These are phyloP conservation scores for Geotrichum carabidarum DNA, from an alignment of 1,139 yeast genomes.

Conservation along the genomic window DNA sequence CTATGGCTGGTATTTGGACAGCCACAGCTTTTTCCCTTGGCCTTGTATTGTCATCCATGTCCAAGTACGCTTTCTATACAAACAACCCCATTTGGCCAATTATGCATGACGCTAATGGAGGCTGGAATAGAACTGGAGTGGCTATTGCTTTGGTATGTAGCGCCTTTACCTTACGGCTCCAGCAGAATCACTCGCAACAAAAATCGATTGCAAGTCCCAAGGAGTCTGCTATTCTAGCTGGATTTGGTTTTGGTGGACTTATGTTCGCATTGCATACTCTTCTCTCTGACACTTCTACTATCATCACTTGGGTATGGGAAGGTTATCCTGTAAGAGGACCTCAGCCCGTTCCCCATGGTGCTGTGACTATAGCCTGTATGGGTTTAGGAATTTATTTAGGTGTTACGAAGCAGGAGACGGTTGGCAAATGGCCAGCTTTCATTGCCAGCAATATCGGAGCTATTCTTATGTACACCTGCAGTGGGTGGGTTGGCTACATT, in stretches of 20 bases:
- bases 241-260: conserved; percentile 72
- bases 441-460: conserved; percentile 41
- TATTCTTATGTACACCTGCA: conserved; percentile 45
- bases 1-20: conserved; percentile 48
- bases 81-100: conserved; percentile 97
- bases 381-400: conserved; percentile 54
- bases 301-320: conserved; percentile 89
- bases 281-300: conserved; percentile 77
- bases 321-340: conserved; percentile 90
- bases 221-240: conserved; percentile 44
- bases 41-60: conserved; percentile 61
- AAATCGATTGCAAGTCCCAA: conserved; percentile 28
- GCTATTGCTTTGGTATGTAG: conserved; percentile 60
- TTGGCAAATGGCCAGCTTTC: conserved; percentile 32
- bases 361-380: conserved; percentile 57
- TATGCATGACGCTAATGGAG: conserved; percentile 81
- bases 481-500: conserved; percentile 76
- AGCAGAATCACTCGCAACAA: conserved; percentile 25
- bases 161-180: conserved; percentile 45
- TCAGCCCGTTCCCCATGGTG: conserved; percentile 82
- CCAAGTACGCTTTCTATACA: conserved; percentile 72
- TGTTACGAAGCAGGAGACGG: conserved; percentile 29
- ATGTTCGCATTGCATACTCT: conserved; percentile 69
- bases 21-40: conserved; percentile 67
- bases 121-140: conserved; percentile 71